Evolutionary conservation across 139 green algal species (phyloP), one percentile per base, ranked within the genome.

Genomic region (Chlorella sp.): DNA sequence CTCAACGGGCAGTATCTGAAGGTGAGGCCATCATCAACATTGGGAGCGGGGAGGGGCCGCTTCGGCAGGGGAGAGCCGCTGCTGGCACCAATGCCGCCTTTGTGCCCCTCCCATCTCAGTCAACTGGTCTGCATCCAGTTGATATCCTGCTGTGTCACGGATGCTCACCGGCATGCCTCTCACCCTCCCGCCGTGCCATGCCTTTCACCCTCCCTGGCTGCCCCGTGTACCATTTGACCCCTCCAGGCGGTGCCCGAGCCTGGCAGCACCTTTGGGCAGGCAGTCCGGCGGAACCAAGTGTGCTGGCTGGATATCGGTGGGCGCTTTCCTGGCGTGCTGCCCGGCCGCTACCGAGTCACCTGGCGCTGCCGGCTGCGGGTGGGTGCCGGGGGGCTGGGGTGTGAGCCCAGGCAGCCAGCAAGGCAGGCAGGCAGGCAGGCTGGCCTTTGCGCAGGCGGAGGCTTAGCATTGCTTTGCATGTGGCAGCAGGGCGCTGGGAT

Each of bases 291-390:
- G 24, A 9, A 36, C 64, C n/a, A 4, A 4, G 84, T 88, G 66
- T 88, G 84, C 37, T 88, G 84, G 84, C 84, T 88, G 68, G 68
- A 88, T 22, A 14, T 88, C 1, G 84, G 30, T 0, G 84, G 39
- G 24, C 60, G 61, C 36, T 64, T 87, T 12, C 83, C n/a, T 2
- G 83, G 83, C 36, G 83, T 87, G 60, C 83, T 87, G 36, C 83
- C 83, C 19, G 83, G 37, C 39, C 19, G 39, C 66, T 88, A 81
- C 64, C 68, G 28, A 3, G 30, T 42, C 37, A 40, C 28, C 28
- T 88, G 84, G 68, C 66, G 84, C 30, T 19, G 77, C 5, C 81
- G 57, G 0, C n/a, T 86, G n/a, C 40, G 81, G 68, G 84, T 81
- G 68, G 39, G 36, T 34, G 5, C 40, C n/a, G n/a, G n/a, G n/a